A percentile compares a stretch with the other conserved stretches of the same genome.
Conservation (phyloP, 2,329 filamentous ascomycete species). For the Canariomyces notabilis region DNA sequence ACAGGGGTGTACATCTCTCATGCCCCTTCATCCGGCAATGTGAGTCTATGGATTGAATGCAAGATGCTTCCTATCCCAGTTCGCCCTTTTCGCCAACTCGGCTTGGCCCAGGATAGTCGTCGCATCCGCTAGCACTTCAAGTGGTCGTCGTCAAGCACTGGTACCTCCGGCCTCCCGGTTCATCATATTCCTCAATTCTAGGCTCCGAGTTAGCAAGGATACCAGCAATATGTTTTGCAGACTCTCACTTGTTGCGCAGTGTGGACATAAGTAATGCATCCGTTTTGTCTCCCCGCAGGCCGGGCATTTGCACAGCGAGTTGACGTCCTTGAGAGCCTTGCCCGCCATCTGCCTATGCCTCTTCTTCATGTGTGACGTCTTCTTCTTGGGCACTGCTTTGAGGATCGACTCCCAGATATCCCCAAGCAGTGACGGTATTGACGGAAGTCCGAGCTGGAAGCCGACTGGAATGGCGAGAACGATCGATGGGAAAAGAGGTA, state of each 20-base stretch:
- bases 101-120: too few species aligned
- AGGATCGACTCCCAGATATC: conserved; percentile 92
- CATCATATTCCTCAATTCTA: conserved; percentile 43
- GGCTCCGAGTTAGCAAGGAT: conserved; percentile 18
- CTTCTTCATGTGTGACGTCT: conserved; percentile 95
- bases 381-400: conserved; percentile 94
- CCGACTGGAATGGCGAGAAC: conserved; percentile 29
- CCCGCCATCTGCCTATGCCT: conserved; percentile 90
- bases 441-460: conserved; percentile 51
- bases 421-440: conserved; percentile 63
- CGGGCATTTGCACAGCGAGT: conserved; percentile 79
- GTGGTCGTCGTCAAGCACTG: conserved; percentile 7
- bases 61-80: too few species aligned
- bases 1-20: too few species aligned
- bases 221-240: neutral
- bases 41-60: too few species aligned
- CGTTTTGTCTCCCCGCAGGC: conserved; percentile 84
- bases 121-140: neutral
- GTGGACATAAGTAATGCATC: conserved; percentile 80
- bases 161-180: conserved; percentile 17
- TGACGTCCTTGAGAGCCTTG: conserved; percentile 89
- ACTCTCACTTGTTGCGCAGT: conserved; percentile 73
- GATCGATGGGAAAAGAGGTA: conserved; percentile 24
- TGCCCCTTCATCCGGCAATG: too few species aligned
- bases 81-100: too few species aligned